Evolutionary conservation across 1,284 basidiomycete species (phyloP).

Genomic region (Athelia sp.): DNA sequence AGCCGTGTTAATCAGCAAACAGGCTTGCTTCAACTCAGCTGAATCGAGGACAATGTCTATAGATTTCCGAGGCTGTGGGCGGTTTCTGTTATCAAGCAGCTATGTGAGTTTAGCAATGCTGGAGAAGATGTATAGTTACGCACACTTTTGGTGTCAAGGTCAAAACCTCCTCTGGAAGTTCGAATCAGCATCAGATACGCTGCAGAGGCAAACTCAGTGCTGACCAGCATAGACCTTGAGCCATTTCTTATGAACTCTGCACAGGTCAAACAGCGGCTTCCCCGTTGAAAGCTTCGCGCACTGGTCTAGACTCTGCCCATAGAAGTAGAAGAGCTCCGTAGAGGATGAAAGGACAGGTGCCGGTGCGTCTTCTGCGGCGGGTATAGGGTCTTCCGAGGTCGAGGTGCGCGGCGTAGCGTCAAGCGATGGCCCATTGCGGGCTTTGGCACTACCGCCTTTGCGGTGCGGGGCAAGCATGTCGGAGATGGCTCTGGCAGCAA

Average conservation of each 20-base stretch:
- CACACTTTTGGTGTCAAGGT: slow-evolving; percentile 68
- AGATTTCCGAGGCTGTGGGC: slow-evolving; percentile 54
- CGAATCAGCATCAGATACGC: slow-evolving; percentile 3
- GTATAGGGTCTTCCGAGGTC: slow-evolving; percentile 33
- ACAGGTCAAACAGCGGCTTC: slow-evolving; percentile 76
- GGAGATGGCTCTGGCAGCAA: slow-evolving; percentile 52
- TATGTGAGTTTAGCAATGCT: neutral
- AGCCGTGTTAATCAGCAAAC: slow-evolving; percentile 91
- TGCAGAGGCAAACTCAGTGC: slow-evolving; percentile 14
- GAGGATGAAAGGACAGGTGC: slow-evolving; percentile 85
- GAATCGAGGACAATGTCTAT: slow-evolving; percentile 73
- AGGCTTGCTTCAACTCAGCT: slow-evolving; percentile 74
- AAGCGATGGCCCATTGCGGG: slow-evolving; percentile 60
- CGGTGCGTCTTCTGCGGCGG: slow-evolving; percentile 43
- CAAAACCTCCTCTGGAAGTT: slow-evolving; percentile 72
- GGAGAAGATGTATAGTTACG: slow-evolving; percentile 8
- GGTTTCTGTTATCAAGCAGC: slow-evolving; percentile 5
- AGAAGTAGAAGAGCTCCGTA: slow-evolving; percentile 97
- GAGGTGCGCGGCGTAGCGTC: slow-evolving; percentile 43
- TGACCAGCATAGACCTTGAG: slow-evolving; percentile 87
- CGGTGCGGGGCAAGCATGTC: slow-evolving; percentile 83
- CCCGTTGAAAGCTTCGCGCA: slow-evolving; percentile 86
- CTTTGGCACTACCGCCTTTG: slow-evolving; percentile 20
- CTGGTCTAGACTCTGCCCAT: slow-evolving; percentile 91
- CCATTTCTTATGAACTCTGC: slow-evolving; percentile 87